phyloP scores from a whole-genome alignment of 2,329 filamentous ascomycete genomes.

The Fusarium xylarioides region DNA sequence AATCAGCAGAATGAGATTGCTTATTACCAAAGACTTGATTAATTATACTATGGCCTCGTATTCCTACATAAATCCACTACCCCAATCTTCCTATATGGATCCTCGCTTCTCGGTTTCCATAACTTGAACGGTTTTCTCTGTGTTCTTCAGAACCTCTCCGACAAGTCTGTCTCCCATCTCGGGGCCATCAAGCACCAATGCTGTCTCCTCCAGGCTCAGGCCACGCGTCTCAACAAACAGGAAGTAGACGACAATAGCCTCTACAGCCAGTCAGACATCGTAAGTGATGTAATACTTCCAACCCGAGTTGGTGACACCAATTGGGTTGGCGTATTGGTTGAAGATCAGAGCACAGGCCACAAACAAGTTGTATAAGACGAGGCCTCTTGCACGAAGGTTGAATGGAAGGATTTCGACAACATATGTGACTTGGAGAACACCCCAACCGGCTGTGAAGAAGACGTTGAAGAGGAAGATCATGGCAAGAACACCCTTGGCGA shows the following conservation, averaged over 20 bases:
- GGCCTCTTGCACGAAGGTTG: conserved; percentile 1
- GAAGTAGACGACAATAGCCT: conserved; percentile 11
- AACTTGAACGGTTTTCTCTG: background rate
- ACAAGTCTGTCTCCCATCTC: conserved; percentile 9
- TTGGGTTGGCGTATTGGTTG: conserved; percentile 14
- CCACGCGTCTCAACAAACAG: conserved; percentile 6
- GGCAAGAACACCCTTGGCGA: conserved; percentile 12
- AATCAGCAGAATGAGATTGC: no score
- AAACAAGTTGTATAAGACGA: conserved; percentile 2
- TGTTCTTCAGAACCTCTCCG: conserved; percentile 7
- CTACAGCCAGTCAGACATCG: conserved; percentile 5
- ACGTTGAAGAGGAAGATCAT: conserved; percentile 20
- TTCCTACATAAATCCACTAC: rapidly evolving
- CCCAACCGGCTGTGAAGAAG: conserved; percentile 16
- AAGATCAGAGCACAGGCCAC: conserved; percentile 8
- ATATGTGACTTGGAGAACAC: conserved; percentile 12
- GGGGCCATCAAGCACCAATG: conserved; percentile 48
- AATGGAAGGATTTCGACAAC: conserved; percentile 9
- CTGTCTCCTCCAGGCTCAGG: conserved; percentile 9
- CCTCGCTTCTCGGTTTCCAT: background rate
- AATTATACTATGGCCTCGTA: no score
- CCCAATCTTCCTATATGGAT: background rate
- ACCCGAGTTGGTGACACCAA: background rate
- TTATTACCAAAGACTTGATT: rapidly evolving
- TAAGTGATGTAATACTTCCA: conserved; percentile 21